Evolutionary conservation across 129 eudicot species (phyloP).

Genomic region (Helianthus tuberosus): DNA sequence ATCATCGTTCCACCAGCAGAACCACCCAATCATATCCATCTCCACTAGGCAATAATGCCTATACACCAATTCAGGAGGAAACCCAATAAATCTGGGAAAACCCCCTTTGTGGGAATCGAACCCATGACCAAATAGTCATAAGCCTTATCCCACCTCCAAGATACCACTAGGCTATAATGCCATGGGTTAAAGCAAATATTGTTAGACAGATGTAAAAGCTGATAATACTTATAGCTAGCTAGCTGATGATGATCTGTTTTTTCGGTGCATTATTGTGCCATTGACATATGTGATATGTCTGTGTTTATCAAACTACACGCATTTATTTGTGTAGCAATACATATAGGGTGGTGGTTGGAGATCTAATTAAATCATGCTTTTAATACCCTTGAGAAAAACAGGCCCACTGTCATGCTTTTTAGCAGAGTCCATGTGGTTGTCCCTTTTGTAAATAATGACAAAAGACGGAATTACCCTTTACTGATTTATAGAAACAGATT

Average conservation of each 20-base stretch:
- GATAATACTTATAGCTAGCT: not conserved
- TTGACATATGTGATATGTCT: conserved; percentile 9
- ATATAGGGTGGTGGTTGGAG: conserved; percentile 30
- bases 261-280: conserved; percentile 38
- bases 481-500: not conserved
- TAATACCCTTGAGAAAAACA: conserved; percentile 1
- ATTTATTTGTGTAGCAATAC: conserved; percentile 22
- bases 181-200: conserved; percentile 1
- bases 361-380: conserved; percentile 23
- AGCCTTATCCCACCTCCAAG: too few relatives aligned
- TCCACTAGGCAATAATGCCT: too few relatives aligned
- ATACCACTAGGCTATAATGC: too few relatives aligned
- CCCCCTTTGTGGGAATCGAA: too few relatives aligned
- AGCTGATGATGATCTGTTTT: conserved; percentile 18
- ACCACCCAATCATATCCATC: too few relatives aligned
- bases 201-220: conserved; percentile 12
- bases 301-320: conserved; percentile 17
- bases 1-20: too few relatives aligned
- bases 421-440: conserved; percentile 26
- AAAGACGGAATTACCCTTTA: not conserved
- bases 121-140: too few relatives aligned
- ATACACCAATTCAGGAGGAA: too few relatives aligned
- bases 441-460: not conserved
- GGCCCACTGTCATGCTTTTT: conserved; percentile 4
- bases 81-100: too few relatives aligned